Percentiles rank a stretch among this genome's conserved stretches.
Evolutionary conservation across 208 protist species (phyloP).

Genomic region (Acanthamoeba lenticulata): DNA sequence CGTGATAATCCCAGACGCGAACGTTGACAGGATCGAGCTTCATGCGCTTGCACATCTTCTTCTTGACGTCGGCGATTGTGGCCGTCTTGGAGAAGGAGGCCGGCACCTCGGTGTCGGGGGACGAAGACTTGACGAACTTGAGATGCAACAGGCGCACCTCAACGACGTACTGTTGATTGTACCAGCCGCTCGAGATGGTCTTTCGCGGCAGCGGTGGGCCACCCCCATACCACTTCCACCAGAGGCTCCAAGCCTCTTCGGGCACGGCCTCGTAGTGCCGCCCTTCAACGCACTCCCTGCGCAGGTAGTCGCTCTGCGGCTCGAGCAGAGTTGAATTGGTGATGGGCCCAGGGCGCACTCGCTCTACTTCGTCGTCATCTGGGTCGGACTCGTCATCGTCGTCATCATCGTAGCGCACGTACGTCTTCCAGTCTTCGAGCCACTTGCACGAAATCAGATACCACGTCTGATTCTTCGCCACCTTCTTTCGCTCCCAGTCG

Average conservation of each 20-base stretch:
- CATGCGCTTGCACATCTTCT: slow-evolving; percentile 45
- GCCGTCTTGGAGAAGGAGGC: slow-evolving; percentile 40
- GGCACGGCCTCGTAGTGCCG: slow-evolving; percentile 44
- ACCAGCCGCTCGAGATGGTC: not conserved
- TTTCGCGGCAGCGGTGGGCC: slow-evolving; percentile 34
- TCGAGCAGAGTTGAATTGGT: slow-evolving; percentile 43
- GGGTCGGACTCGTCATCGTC: not conserved
- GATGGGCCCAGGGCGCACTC: slow-evolving; percentile 23
- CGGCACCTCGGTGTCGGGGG: slow-evolving; percentile 21
- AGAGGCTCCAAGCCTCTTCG: slow-evolving; percentile 8
- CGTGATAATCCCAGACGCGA: slow-evolving; percentile 10
- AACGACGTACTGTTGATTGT: slow-evolving; percentile 37
- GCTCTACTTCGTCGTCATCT: not conserved
- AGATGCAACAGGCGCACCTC: slow-evolving; percentile 53
- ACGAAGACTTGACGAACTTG: slow-evolving; percentile 44
- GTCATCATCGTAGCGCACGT: not conserved
- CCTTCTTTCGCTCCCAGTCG: slow-evolving; percentile 34
- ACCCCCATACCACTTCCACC: slow-evolving; percentile 61
- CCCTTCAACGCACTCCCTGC: not conserved
- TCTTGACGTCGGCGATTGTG: slow-evolving; percentile 34
- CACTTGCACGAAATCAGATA: slow-evolving; percentile 40
- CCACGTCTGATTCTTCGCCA: slow-evolving; percentile 1
- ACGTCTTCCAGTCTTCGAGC: slow-evolving; percentile 49
- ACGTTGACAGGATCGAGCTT: slow-evolving; percentile 32
- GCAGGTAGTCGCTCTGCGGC: slow-evolving; percentile 22